Evolutionary conservation across 1,139 yeast species (phyloP).

Genomic region (Saccharomyces uvarum): DNA sequence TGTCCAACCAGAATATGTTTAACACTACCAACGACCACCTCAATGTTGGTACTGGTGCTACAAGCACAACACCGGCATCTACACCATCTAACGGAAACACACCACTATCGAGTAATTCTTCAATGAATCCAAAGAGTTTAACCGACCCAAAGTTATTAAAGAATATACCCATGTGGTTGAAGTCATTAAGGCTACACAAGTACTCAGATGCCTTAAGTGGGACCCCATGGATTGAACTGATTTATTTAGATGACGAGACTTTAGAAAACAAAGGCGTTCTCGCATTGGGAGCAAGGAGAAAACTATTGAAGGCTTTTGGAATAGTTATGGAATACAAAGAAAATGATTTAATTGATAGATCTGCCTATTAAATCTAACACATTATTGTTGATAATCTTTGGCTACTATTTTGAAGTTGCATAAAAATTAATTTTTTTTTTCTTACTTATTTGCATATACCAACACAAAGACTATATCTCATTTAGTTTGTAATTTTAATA

Average conservation of each 20-base stretch:
- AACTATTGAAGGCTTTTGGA: conserved; percentile 83
- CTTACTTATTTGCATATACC: background rate
- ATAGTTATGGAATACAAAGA: conserved; percentile 52
- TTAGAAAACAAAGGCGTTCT: conserved; percentile 76
- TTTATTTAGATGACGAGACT: conserved; percentile 59
- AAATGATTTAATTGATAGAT: conserved; percentile 29
- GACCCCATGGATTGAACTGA: conserved; percentile 70
- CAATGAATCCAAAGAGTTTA: conserved; percentile 53
- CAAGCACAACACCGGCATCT: conserved; percentile 2
- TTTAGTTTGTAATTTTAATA: background rate
- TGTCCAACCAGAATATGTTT: background rate
- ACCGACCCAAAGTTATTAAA: conserved; percentile 56
- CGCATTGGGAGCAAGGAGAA: conserved; percentile 92
- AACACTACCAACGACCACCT: conserved; percentile 3
- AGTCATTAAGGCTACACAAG: conserved; percentile 81
- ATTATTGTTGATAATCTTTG: background rate
- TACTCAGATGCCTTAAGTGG: conserved; percentile 79
- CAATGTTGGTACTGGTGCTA: conserved; percentile 7
- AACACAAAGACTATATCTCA: background rate
- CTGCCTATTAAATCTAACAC: conserved; percentile 17
- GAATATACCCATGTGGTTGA: conserved; percentile 89
- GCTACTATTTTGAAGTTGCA: background rate
- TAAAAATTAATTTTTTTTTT: background rate
- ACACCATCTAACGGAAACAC: conserved; percentile 6
- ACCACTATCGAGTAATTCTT: conserved; percentile 36